Conservation (phyloP, 495 filamentous ascomycete genomes). For the Aspergillus bertholletiae region DNA sequence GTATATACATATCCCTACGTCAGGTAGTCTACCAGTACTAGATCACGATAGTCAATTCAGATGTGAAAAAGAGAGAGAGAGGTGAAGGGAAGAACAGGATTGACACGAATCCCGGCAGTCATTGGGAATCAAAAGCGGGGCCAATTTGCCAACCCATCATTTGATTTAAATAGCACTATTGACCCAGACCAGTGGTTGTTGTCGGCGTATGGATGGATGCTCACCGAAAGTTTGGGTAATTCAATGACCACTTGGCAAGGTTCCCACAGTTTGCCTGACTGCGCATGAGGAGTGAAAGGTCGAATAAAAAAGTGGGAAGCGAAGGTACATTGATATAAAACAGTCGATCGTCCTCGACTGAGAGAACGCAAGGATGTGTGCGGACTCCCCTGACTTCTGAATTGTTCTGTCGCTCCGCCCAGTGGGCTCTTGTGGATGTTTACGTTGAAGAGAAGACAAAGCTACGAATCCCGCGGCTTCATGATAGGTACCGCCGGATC, state of each 20-base stretch:
- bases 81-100: neutral
- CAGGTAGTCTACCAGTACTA: neutral
- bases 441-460: constrained; percentile 17
- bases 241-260: constrained; percentile 3
- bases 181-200: neutral
- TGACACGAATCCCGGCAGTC: neutral
- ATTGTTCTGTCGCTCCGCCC: neutral
- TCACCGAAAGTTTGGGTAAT: constrained; percentile 15
- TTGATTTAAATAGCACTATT: constrained; percentile 1
- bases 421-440: constrained; percentile 1
- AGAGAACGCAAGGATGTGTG: neutral
- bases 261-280: neutral
- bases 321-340: neutral
- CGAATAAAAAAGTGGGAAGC: neutral
- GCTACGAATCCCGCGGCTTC: constrained; percentile 17
- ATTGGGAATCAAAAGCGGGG: neutral
- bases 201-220: constrained; percentile 1
- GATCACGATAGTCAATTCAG: too few relatives aligned
- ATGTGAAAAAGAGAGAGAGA: neutral
- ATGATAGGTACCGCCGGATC: constrained; percentile 31
- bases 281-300: constrained; percentile 5
- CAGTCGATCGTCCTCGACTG: neutral
- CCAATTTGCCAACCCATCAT: neutral
- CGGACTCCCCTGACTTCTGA: neutral
- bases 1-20: neutral